Evolutionary conservation across 305 asterid genomes (phyloP), one percentile per base, ranked within the genome.

Genomic region (Fraxinus albicans): DNA sequence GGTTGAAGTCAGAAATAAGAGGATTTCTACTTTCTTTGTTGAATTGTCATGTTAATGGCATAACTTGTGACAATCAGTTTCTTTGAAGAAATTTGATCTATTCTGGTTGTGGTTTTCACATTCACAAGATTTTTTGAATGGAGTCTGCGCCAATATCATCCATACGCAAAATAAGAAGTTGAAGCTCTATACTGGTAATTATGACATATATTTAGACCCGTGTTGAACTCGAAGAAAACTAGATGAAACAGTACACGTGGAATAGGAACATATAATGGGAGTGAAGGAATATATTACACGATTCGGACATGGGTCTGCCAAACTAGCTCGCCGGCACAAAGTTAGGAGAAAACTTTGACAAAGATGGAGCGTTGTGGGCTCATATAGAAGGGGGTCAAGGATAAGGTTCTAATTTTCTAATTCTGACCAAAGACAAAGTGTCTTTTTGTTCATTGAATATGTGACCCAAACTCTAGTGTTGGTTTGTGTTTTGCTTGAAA

Each of bases 271-370:
- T 90, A 96, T 95, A 82, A 65, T 97, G 27, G 79, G 87, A 0
- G 95, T 96, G 98, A 95, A 96, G 89, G 99, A 96, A 72, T 96
- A 96, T 91, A 96, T 96, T 65, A 98, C 99, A 55, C 98, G 98
- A 0, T 96, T 96, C 73, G 99, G 98, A 33, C 98, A 96, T 10
- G 98, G 99, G 10, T 96, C 98, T 7, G 99, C 99, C 73, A 96
- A 96, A 84, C 96, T 96, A 19, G 99, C 98, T 36, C 99, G 99
- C 81, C 99, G 86, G 99, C 98, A 58, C 98, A 96, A 90, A 96
- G 99, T 81, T 95, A 96, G 82, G 99, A 96, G 74, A 96, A 96
- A 79, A 96, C 99, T 9, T 79, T 96, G 84, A 98, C 99, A n/a
- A 96, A 96, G 90, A 96, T 96, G 98, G 98, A 96, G 86, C 89